Base-by-base conservation (phyloP, 495 filamentous ascomycete species). In the Penicillium canescens region DNA sequence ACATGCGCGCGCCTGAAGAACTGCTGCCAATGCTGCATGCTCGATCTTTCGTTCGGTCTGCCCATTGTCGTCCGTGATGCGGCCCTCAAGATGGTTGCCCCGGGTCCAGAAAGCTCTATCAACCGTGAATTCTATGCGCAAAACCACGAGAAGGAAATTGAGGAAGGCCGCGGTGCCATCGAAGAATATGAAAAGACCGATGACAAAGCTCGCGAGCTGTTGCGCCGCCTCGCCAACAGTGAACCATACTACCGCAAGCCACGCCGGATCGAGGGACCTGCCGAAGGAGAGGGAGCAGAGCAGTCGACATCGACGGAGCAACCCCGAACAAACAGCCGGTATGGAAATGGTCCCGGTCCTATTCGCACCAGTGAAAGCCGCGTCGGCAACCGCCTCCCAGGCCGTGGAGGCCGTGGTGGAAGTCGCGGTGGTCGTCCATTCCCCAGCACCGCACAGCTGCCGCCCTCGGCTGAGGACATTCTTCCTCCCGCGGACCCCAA, bases 11-110 rank as follows among this genome's bases (percentile, higher is more conserved):
- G 92, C 20, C 79, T 96, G 54, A 95, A 96, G 77, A 97, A 97
- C 77, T 95, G 94, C 76, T 98, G 94, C 69, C 94, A 98, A 74
- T 96, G 89, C 72, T 98, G 94, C 77, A 97, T 98, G 91, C 86
- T 97, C 43, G 94, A 98, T 81, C 76, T 98, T 51, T 89, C 88
- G 16, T 98, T 96, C 69, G 94, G 95, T 46, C 73, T 98, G 33
- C 94, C 95, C 18, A 96, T 97, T 62, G 85, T 88, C 40, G 87
- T 98, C 42, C 85, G 94, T 56, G 94, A 98, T 77, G 93, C 94
- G n/a, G 94, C 94, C 2, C 81, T 98, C 45, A 96, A 97, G 77
- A 93, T 98, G 82, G 88, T 97, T 16, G 91, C 92, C 10, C 92
- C 92, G 1, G 94, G 94, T 2, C 94, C 94, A 3, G 80, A 89